Percentiles rank a stretch among this genome's conserved stretches.
phyloP scores from a whole-genome alignment of 2,329 filamentous ascomycete genomes.

The Epichloe hybrida region DNA sequence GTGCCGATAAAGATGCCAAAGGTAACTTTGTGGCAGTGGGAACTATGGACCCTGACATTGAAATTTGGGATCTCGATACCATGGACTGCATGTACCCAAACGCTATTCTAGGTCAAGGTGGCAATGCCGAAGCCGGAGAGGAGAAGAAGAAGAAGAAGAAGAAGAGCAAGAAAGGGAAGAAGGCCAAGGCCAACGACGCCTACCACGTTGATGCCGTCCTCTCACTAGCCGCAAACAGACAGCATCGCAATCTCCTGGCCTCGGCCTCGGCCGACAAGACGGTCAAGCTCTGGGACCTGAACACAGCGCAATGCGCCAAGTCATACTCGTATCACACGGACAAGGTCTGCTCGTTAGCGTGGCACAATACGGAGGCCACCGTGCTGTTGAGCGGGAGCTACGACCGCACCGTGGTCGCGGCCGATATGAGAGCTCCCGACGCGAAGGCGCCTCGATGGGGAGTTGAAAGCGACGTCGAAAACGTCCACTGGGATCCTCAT shows the following conservation, averaged over 20 bases:
- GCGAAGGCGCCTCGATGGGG: conserved; percentile 74
- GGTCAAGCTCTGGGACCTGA: conserved; percentile 94
- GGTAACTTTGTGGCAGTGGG: conserved; percentile 93
- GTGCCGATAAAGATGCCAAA: conserved; percentile 45
- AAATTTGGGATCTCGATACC: conserved; percentile 94
- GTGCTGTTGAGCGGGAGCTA: conserved; percentile 87
- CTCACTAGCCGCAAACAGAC: conserved; percentile 79
- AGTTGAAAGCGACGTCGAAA: conserved; percentile 92
- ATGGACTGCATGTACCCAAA: conserved; percentile 98
- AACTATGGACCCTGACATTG: conserved; percentile 96
- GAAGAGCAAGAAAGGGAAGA: conserved; percentile 68
- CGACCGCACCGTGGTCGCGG: conserved; percentile 85
- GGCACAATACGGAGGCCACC: conserved; percentile 80
- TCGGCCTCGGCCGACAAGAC: conserved; percentile 95
- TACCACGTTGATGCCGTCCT: conserved; percentile 93
- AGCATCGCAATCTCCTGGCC: conserved; percentile 86
- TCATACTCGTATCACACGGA: conserved; percentile 93
- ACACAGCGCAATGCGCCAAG: conserved; percentile 84
- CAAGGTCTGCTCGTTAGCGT: conserved; percentile 92
- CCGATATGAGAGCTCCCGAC: conserved; percentile 88
- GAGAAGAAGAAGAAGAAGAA: conserved; percentile 58
- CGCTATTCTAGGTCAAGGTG: conserved; percentile 75
- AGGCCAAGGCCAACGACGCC: conserved; percentile 71
- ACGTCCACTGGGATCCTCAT: conserved; percentile 84
- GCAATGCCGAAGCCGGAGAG: conserved; percentile 35